A percentile compares a stretch with the other conserved stretches of the same genome.
Conservation (phyloP, 164 flowering plant genomes). For the Taxillus chinensis region DNA sequence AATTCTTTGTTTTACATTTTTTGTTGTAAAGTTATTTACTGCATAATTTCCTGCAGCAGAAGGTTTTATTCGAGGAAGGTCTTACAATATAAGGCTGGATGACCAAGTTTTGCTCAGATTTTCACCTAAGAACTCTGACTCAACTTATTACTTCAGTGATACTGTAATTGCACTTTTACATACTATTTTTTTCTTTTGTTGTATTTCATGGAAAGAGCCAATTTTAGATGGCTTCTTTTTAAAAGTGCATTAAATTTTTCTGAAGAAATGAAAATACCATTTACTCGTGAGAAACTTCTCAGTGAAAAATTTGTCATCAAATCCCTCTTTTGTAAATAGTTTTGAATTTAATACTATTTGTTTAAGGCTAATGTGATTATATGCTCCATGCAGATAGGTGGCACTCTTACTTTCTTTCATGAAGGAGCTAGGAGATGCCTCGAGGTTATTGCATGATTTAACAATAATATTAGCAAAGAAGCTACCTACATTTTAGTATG, state of each 20-base stretch:
- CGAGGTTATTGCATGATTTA: constrained; percentile 45
- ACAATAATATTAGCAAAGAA: background rate
- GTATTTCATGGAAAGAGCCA: too few relatives aligned
- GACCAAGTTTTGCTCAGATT: constrained; percentile 88
- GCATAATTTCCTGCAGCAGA: constrained; percentile 81
- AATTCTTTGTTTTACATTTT: background rate
- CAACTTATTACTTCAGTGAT: constrained; percentile 88
- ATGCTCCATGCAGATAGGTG: constrained; percentile 68
- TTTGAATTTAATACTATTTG: background rate
- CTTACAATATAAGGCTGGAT: constrained; percentile 93
- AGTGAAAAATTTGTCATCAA: background rate
- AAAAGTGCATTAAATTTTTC: too few relatives aligned
- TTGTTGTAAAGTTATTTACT: constrained; percentile 31
- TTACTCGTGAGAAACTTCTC: background rate
- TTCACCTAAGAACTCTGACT: constrained; percentile 89
- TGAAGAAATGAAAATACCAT: too few relatives aligned
- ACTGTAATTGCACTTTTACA: constrained; percentile 29
- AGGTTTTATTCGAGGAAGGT: constrained; percentile 87
- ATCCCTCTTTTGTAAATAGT: background rate
- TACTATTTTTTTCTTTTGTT: background rate
- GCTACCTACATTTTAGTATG: background rate
- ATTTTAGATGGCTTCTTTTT: too few relatives aligned
- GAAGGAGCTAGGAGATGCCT: constrained; percentile 87
- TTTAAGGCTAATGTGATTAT: background rate
- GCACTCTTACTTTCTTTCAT: constrained; percentile 91